A percentile compares a stretch with the other conserved stretches of the same genome.
Evolutionary conservation across 352 stramenopile genomes (phyloP).

Genomic region (Pythium aphanidermatum): DNA sequence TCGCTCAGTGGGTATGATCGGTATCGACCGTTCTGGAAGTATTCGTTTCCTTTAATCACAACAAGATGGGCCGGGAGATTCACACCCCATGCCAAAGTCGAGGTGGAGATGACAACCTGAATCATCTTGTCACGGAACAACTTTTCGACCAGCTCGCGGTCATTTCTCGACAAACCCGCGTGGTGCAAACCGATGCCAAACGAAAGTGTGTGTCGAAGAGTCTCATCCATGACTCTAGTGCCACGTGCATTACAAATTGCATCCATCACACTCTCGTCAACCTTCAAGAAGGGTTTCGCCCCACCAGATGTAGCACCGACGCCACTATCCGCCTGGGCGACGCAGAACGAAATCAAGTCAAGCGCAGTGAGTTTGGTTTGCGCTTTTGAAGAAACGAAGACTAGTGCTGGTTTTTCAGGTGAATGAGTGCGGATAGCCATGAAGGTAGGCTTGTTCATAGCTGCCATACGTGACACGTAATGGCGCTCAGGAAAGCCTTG

Average conservation of each 20-base stretch:
- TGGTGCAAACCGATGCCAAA: constrained; percentile 99
- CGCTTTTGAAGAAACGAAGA: constrained; percentile 98
- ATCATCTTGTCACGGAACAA: constrained; percentile 96
- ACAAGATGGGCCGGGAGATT: constrained; percentile 98
- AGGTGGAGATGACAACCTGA: constrained; percentile 92
- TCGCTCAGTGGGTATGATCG: constrained; percentile 98
- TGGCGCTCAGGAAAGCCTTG: constrained; percentile 95
- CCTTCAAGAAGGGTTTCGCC: constrained; percentile 92
- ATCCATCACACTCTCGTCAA: constrained; percentile 88
- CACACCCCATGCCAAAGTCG: constrained; percentile 92
- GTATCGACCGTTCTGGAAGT: constrained; percentile 93
- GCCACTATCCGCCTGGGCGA: constrained; percentile 50
- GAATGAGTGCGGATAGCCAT: constrained; percentile 95
- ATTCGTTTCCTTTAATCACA: constrained; percentile 98
- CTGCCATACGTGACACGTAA: constrained; percentile 97
- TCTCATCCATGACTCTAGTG: constrained; percentile 84
- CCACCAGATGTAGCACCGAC: constrained; percentile 71
- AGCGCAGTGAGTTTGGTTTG: constrained; percentile 97
- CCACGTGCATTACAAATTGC: constrained; percentile 60
- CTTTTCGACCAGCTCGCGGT: constrained; percentile 96
- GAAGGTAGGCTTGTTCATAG: constrained; percentile 99
- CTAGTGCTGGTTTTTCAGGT: constrained; percentile 90
- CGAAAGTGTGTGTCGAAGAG: constrained; percentile 92
- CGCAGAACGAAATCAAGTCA: constrained; percentile 94
- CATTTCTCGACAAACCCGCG: constrained; percentile 78